Conservation (phyloP, 2,329 filamentous ascomycete species). For the Aspergillus udagawae region DNA sequence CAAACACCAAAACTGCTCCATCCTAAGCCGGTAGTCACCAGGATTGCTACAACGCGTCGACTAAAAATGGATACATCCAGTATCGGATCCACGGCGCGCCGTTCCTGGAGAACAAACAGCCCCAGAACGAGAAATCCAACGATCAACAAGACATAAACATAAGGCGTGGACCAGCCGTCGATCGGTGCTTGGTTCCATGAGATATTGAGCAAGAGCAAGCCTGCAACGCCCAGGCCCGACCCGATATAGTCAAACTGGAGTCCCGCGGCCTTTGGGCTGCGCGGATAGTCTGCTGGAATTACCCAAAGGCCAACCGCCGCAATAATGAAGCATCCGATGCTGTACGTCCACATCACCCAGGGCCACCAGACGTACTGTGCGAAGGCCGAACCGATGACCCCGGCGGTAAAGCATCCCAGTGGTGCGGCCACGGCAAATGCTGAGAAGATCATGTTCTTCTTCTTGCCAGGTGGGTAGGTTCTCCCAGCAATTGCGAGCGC, state of each 20-base stretch:
- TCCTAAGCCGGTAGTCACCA: slow-evolving; percentile 52
- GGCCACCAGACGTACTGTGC: slow-evolving; percentile 47
- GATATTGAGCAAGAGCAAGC: slow-evolving; percentile 61
- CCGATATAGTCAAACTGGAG: slow-evolving; percentile 36
- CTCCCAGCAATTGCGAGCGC: slow-evolving; percentile 59
- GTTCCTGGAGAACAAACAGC: slow-evolving; percentile 53
- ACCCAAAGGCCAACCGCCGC: slow-evolving; percentile 28
- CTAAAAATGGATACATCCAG: slow-evolving; percentile 52
- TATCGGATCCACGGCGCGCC: slow-evolving; percentile 47
- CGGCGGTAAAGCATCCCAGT: slow-evolving; percentile 39
- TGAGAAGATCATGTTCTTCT: slow-evolving; percentile 59
- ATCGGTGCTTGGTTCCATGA: slow-evolving; percentile 62
- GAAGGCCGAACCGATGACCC: slow-evolving; percentile 36
- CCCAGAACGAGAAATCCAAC: slow-evolving; percentile 52
- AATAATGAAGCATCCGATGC: slow-evolving; percentile 39
- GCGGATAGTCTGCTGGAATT: slow-evolving; percentile 9
- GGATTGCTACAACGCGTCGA: slow-evolving; percentile 52
- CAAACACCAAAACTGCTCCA: slow-evolving; percentile 55
- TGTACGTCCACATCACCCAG: slow-evolving; percentile 47
- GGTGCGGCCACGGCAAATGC: slow-evolving; percentile 50
- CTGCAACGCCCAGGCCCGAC: slow-evolving; percentile 46
- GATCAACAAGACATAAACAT: slow-evolving; percentile 54
- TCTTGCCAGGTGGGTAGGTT: slow-evolving; percentile 53
- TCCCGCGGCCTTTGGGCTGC: neutral
- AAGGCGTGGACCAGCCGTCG: slow-evolving; percentile 54